Evolutionary conservation across 2,329 filamentous ascomycete genomes (phyloP).

Genomic region (Microsporum canis): DNA sequence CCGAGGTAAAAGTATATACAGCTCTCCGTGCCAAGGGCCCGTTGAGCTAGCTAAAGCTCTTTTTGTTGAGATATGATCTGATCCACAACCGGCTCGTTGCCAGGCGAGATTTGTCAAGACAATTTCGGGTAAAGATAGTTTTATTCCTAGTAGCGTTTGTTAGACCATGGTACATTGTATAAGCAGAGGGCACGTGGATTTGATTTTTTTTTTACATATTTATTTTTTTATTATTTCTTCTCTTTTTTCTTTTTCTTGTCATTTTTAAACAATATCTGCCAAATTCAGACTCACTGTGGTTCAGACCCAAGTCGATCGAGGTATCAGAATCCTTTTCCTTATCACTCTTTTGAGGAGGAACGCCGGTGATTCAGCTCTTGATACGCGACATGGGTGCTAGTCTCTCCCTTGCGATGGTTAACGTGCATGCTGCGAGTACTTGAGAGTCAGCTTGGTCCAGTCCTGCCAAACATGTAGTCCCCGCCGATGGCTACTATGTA

Average conservation of each 20-base stretch:
- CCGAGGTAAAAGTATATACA: not conserved
- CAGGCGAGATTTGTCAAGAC: not conserved
- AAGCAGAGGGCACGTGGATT: not conserved
- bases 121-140: not conserved
- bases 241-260: not conserved
- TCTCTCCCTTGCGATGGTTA: not conserved
- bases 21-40: not conserved
- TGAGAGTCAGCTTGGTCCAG: not conserved
- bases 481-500: not conserved
- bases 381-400: not conserved
- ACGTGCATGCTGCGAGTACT: not conserved
- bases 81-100: not conserved
- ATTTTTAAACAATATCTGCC: not conserved
- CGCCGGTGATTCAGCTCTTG: not conserved
- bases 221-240: not conserved
- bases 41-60: not conserved
- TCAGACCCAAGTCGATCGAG: constrained; percentile 1
- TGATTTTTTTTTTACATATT: not conserved
- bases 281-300: not conserved
- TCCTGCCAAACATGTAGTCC: not conserved
- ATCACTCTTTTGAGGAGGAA: not conserved
- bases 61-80: not conserved
- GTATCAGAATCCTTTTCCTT: not conserved
- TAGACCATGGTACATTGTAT: not conserved
- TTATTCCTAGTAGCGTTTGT: not conserved